Base-by-base conservation (phyloP, 345 rosid genomes). In the Acer saccharum region DNA sequence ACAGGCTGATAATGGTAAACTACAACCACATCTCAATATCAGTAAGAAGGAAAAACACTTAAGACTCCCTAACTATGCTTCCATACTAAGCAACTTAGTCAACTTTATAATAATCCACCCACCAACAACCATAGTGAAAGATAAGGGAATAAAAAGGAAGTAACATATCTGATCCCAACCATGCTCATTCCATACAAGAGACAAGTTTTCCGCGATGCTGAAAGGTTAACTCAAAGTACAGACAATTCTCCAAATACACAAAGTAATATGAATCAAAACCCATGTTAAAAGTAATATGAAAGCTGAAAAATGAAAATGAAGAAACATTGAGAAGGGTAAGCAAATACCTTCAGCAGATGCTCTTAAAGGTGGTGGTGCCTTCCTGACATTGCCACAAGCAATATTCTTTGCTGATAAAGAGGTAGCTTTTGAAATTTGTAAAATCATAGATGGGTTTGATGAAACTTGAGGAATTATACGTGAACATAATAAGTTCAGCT, bases 101-200 rank as follows among this genome's bases (percentile, higher is more conserved):
- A 73, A 14, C 54, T 55, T 58, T 2, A 29, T 0, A 52, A 25
- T 32, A 32, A 74, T 74, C 58, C 39, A 63, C 44, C 44, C 13
- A 0, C 7, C 5, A 44, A 44, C 29, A 7, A 10, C 18, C 1
- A 65, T 10, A 6, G 6, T 1, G 10, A 29, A 65, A 13, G 23
- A 65, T 29, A 46, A 48, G 4, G 17, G 16, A 21, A 63, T 64
- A 10, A 20, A 75, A 8, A 67, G 0, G 14, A 69, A 43, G 65
- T 21, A 79, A 63, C 41, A 64, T 86, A 93, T 98, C 97, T 89
- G 81, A 61, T 94, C 98, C 99, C 99, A 97, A 52, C 98, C 97
- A 77, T 88, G 79, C 76, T 88, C 84, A 76, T 97, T 97, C 98
- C 98, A 93, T 21, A 85, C 84, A 87, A 97, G 98, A 80, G 98